Conservation (phyloP, 495 filamentous ascomycete genomes). For the Aspergillus coremiiformis region DNA sequence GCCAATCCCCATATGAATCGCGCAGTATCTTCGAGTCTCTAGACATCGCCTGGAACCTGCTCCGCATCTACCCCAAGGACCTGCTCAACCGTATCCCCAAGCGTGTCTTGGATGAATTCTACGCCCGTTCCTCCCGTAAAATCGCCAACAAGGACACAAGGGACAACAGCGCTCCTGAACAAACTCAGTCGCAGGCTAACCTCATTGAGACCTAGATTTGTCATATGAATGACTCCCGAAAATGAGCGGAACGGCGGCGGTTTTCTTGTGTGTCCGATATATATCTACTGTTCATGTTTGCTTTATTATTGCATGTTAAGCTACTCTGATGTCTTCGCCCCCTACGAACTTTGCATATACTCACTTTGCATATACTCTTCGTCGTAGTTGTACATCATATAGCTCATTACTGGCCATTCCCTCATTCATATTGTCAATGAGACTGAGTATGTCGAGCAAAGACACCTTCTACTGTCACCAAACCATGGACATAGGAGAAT, state of each 20-base stretch:
- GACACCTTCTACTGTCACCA: too few species aligned
- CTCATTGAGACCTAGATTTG: constrained; percentile 50
- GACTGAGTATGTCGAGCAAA: neutral
- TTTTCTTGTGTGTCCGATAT: neutral
- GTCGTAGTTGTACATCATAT: constrained; percentile 10
- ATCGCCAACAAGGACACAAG: constrained; percentile 59
- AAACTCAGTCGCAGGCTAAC: constrained; percentile 45
- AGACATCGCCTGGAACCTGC: constrained; percentile 90
- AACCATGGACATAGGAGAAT: neutral
- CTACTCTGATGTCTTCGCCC: neutral
- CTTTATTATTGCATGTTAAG: neutral
- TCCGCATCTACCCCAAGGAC: constrained; percentile 95
- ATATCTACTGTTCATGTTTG: neutral
- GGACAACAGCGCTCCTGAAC: constrained; percentile 54
- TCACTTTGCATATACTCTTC: constrained; percentile 18
- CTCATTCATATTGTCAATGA: neutral
- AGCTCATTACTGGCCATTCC: constrained; percentile 1
- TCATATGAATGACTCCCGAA: neutral
- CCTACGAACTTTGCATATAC: constrained; percentile 15
- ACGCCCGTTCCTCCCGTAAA: constrained; percentile 59
- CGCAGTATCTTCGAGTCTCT: constrained; percentile 85
- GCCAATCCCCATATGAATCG: constrained; percentile 84
- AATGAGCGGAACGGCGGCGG: neutral
- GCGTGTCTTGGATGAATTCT: constrained; percentile 89
- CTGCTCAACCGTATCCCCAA: constrained; percentile 94